These are phyloP conservation scores for Brassica napus DNA, from an alignment of 345 rosid species.

Conservation along the genomic window Da-Ae NC_063449.1:40708501-40709000, in stretches of 20 bases:
- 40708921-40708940: slow-evolving; percentile 96
- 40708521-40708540: not conserved
- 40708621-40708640: slow-evolving; percentile 95
- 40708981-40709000: slow-evolving; percentile 90
- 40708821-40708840: slow-evolving; percentile 62
- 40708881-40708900: slow-evolving; percentile 71
- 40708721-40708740: not conserved
- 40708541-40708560: too few relatives aligned
- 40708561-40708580: too few relatives aligned
- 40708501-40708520: slow-evolving; percentile 15
- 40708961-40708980: slow-evolving; percentile 94
- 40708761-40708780: slow-evolving; percentile 46
- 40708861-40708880: slow-evolving; percentile 81
- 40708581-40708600: not conserved
- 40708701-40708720: slow-evolving; percentile 12
- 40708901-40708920: slow-evolving; percentile 60
- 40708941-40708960: slow-evolving; percentile 85
- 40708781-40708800: slow-evolving; percentile 90
- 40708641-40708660: slow-evolving; percentile 95
- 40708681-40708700: slow-evolving; percentile 59
- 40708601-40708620: slow-evolving; percentile 13
- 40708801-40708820: slow-evolving; percentile 91
- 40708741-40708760: not conserved
- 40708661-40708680: slow-evolving; percentile 72
- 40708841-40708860: slow-evolving; percentile 83